Conservation (phyloP, 2,329 filamentous ascomycete genomes). For the Phaeosphaeriaceae sp. region DNA sequence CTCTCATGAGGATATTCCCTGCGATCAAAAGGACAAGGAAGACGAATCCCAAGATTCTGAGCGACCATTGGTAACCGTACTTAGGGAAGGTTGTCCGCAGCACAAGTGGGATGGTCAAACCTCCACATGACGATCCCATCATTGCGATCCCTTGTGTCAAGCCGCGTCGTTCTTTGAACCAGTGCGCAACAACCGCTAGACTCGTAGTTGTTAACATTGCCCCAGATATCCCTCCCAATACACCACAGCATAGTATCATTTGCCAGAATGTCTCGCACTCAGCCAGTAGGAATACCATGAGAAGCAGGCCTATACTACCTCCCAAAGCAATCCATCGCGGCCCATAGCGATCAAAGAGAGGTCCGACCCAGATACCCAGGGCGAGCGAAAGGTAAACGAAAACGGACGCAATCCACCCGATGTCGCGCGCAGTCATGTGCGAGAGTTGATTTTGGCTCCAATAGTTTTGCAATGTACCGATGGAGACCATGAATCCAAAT, state of each 20-base stretch:
- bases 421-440: conserved; percentile 64
- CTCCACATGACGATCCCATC: conserved; percentile 45
- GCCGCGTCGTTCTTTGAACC: conserved; percentile 48
- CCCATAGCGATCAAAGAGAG: conserved; percentile 64
- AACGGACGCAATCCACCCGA: conserved; percentile 92
- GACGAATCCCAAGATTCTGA: conserved; percentile 50
- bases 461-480: conserved; percentile 82
- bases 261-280: conserved; percentile 51
- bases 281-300: conserved; percentile 43
- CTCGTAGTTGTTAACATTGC: conserved; percentile 49
- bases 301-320: conserved; percentile 33
- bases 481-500: conserved; percentile 54
- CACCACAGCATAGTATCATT: conserved; percentile 49
- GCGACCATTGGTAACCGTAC: conserved; percentile 48
- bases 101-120: conserved; percentile 47
- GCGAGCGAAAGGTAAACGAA: conserved; percentile 85
- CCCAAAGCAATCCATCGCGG: conserved; percentile 43
- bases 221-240: conserved; percentile 49
- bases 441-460: conserved; percentile 74
- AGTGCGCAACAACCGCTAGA: conserved; percentile 47
- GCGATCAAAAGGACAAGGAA: conserved; percentile 41
- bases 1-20: conserved; percentile 45
- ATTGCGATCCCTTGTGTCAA: conserved; percentile 50
- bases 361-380: conserved; percentile 82
- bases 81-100: conserved; percentile 40